Base-by-base conservation (phyloP, 176 grass and related monocot genomes). In the Oryza nivara region DNA sequence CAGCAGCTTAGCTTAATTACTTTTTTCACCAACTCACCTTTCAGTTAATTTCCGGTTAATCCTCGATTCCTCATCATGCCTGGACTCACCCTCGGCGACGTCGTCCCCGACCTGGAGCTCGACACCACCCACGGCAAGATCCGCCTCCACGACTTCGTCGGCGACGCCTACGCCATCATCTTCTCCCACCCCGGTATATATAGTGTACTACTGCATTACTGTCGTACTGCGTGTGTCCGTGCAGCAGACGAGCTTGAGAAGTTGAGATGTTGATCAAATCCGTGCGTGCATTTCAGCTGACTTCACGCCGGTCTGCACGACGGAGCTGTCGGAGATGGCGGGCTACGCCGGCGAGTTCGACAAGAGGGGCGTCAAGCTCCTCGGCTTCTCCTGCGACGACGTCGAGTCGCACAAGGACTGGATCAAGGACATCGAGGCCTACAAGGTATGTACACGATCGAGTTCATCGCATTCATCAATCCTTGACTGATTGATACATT, bases 301-400 rank as follows among this genome's bases (percentile, higher is more conserved):
- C 46, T 98, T 98, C 84, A 93, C 96, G 5, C 96, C 89, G 17
- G 96, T 98, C 9, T 98, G 96, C 96, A 98, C 91, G 44, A 95
- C 96, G 77, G 96, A 98, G 93, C 25, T 98, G 91, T 80, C 86
- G 13, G 83, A 84, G 14, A 93, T 98, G 93, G 96, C 96, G 8
- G 20, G 25, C 41, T 92, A 93, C 73, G 67, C 85, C 3, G 2
- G 7, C 48, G 93, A 98, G 87, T 98, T 98, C 77, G 86, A 90
- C 77, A 98, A 88, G 83, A 78, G 91, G 1, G 89, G 91, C 35
- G 93, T 98, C 47, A 98, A 95, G 85, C 85, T 98, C 64, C 91
- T 98, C 1, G 93, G 93, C 65, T 30, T 95, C 40, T 98, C 96
- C 11, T 98, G 91, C 86, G 89, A 98, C 88, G 88, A 87, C 77